Evolutionary conservation across 768 basidiomycete species (phyloP), one percentile per base, ranked within the genome.

Genomic region (Serendipita vermifera): DNA sequence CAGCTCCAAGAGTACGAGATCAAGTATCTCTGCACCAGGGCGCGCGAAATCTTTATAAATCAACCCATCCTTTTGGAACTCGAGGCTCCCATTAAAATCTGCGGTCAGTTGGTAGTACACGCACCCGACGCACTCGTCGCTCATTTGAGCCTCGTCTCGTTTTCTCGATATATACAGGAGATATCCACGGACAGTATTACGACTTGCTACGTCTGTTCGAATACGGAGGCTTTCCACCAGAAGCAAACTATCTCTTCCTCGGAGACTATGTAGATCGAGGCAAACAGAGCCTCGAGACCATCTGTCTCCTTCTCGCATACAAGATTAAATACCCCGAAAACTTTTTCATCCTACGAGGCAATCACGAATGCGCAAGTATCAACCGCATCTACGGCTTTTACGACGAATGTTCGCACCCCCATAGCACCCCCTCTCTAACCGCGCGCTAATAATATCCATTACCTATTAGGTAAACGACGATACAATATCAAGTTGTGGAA

Each of bases 401-500:
- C 72, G 94, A 99, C 69, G 94, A 99, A 79, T 98, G 94, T 94
- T 65, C 64, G 89, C 38, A 6, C 38, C 11, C 55, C 4, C 17
- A 26, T 59, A 56, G 5, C 55, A 29, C 9, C 14, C 11, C n/a
- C n/a, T n/a, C n/a, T n/a, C n/a, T 26, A 15, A n/a, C 32, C 20
- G 43, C 27, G 9, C 46, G 41, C 11, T 48, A 33, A 55, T 24
- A 17, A 7, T 5, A 11, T 51, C 22, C 7, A 9, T 31, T 31
- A 7, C 43, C 33, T 17, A 13, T 32, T 67, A 98, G 94, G 94
- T 79, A 99, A 99, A 77, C 90, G 94, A 69, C 83, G 94, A 68
- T 98, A 97, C 79, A 99, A 98, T 77, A 99, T 99, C 80, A 99
- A 99, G 72, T 78, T 97, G 68, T 99, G 94, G 94, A 99, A 99